Conservation (phyloP, 2,329 filamentous ascomycete species). For the Penicillium sp. region DNA sequence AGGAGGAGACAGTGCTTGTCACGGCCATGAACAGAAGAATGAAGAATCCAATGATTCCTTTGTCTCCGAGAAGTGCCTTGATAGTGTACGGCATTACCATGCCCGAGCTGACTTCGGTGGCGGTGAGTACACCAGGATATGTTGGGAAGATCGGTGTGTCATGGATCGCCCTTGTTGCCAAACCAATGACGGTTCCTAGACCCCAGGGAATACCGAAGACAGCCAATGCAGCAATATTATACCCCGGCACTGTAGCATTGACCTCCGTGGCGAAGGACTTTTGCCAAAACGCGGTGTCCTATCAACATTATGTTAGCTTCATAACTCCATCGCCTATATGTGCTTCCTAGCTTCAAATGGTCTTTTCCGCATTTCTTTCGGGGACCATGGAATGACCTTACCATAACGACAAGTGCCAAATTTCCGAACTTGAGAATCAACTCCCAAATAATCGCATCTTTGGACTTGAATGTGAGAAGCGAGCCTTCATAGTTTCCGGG, state of each 20-base stretch:
- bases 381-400: conserved; percentile 12
- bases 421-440: conserved; percentile 53
- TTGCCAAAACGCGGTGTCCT: conserved; percentile 55
- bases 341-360: not conserved
- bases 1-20: conserved; percentile 52
- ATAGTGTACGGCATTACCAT: conserved; percentile 51
- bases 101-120: conserved; percentile 44
- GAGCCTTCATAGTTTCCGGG: conserved; percentile 50
- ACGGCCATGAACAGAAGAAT: conserved; percentile 54
- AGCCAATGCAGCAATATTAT: conserved; percentile 47
- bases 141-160: conserved; percentile 48
- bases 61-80: conserved; percentile 45
- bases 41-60: conserved; percentile 47
- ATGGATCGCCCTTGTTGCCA: conserved; percentile 47
- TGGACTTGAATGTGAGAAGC: conserved; percentile 51
- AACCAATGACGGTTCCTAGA: conserved; percentile 49
- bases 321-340: no score
- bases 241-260: conserved; percentile 49
- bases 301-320: not conserved
- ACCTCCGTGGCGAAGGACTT: conserved; percentile 53
- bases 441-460: conserved; percentile 45
- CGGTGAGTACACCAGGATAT: conserved; percentile 45
- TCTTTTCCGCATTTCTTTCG: no score
- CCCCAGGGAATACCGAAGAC: conserved; percentile 52
- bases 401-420: conserved; percentile 52